Base-by-base conservation (phyloP, 257 asterid species). In the Lycium ferocissimum region DNA sequence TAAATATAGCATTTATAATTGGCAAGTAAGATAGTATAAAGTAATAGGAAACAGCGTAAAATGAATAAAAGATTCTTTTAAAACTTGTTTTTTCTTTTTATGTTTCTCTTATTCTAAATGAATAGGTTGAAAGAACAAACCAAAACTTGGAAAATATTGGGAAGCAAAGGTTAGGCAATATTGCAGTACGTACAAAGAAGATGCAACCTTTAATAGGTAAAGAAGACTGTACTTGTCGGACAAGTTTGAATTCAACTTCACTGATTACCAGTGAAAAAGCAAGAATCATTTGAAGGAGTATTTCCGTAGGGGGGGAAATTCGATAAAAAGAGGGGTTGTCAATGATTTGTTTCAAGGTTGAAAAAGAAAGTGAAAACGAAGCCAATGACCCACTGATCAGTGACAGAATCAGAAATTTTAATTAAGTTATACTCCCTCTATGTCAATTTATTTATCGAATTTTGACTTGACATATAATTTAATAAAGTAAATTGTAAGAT, bases 331-430 rank as follows among this genome's bases (percentile, higher is more conserved):
- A 85, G 61, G 69, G 88, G 80, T 57, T 56, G n/a, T 69, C 80
- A 63, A 84, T 80, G 40, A 80, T 83, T 85, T 82, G 73, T 13
- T 83, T 72, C 38, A 20, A 5, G 38, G 10, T 15, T 20, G 78
- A 58, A 84, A 85, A n/a, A 56, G 87, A 79, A 72, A 72, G 58
- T 84, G 83, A 61, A 76, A 76, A 45, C 51, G 43, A 40, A 73
- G 65, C 40, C 38, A 63, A n/a, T n/a, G 58, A 72, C 37, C 18
- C 6, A 0, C 3, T 1, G 0, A 45, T 20, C 10, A 11, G 13
- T 0, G 20, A 22, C 2, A 2, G 11, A 73, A 47, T 73, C 20
- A 20, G 6, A 45, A 73, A 47, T 73, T 47, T 37, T 8, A 35
- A 35, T 3, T 54, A 12, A 12, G 1, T 54, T 26, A 26, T 26